Base-by-base conservation (phyloP, 2,329 filamentous ascomycete genomes). In the Didymella arachidicola region DNA sequence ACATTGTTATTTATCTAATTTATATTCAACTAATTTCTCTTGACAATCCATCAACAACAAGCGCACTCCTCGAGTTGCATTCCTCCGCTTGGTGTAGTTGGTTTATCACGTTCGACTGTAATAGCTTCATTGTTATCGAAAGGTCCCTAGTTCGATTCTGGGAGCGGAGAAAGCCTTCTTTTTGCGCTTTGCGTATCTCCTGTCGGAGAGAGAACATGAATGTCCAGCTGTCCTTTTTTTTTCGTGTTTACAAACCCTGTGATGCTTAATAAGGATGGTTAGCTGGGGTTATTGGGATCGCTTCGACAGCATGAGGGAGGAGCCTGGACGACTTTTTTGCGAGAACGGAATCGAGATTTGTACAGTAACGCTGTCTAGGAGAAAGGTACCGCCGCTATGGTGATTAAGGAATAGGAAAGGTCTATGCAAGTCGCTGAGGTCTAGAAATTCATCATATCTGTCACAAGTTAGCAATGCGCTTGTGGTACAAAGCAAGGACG, bases 391-490 rank as follows among this genome's bases (percentile, higher is more conserved):
- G 49, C 43, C 47, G 53, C 41, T 36, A 44, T 48, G 53, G 14
- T 16, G 26, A 51, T 32, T 43, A n/a, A 43, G 25, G 30, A 41
- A 47, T 18, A 57, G 29, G 38, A 48, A 44, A 53, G 27, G 26
- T 58, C 44, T 58, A 58, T 53, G 44, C 25, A 49, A 53, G 16
- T 22, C 41, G 46, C 54, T 25, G 16, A n/a, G 11, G 32, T 39
- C 45, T 67, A 74, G 52, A 73, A 74, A 61, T 73, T 74, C 71
- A 74, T 74, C 51, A 74, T 54, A 61, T 74, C 71, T 74, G 59
- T 18, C 12, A 29, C 4, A 0, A 1, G 36, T 66, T 43, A 64
- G 53, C 14, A 22, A 19, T 36, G 5, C 10, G 7, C 25, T 41
- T 12, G 1, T 10, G 1, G 16, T 5, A 6, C 14, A 4, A 7